These are phyloP conservation scores for Paramicrosporidium saccamoebae DNA, from an alignment of 371 early-diverging fungal genomes.

Conservation along the genomic window DNA sequence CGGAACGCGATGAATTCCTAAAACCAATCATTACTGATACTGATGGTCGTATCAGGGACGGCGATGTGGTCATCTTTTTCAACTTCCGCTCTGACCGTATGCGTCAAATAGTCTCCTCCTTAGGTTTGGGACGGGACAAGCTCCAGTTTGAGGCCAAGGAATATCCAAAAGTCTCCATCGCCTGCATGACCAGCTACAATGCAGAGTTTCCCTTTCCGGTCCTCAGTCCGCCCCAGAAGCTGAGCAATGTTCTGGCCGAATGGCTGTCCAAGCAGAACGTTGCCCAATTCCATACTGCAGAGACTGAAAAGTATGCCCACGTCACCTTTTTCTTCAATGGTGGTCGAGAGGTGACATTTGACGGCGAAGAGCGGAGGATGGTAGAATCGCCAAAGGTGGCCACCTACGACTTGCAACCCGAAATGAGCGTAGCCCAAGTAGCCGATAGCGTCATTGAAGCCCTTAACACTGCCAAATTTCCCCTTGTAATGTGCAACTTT, in stretches of 20 bases:
- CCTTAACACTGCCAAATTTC: constrained; percentile 33
- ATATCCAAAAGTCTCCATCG: constrained; percentile 10
- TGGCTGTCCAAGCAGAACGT: constrained; percentile 53
- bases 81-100: constrained; percentile 95
- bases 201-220: constrained; percentile 58
- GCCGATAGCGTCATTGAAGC: constrained; percentile 62
- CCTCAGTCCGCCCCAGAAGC: constrained; percentile 75
- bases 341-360: constrained; percentile 63
- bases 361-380: constrained; percentile 57
- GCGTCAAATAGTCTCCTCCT: constrained; percentile 69
- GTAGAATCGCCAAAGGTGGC: constrained; percentile 79
- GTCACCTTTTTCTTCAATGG: constrained; percentile 99
- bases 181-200: constrained; percentile 94
- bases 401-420: constrained; percentile 84
- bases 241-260: constrained; percentile 90
- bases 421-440: constrained; percentile 70
- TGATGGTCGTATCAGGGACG: constrained; percentile 32
- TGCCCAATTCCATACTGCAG: constrained; percentile 82
- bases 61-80: constrained; percentile 63
- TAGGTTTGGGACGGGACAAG: constrained; percentile 45
- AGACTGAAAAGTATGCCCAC: constrained; percentile 99
- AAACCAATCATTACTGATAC: constrained; percentile 68
- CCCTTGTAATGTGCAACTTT: constrained; percentile 96
- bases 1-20: constrained; percentile 89
- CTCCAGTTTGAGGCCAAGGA: constrained; percentile 12